Evolutionary conservation across 805 yeast species (phyloP).

Genomic region (Kluyveromyces nonfermentans): DNA sequence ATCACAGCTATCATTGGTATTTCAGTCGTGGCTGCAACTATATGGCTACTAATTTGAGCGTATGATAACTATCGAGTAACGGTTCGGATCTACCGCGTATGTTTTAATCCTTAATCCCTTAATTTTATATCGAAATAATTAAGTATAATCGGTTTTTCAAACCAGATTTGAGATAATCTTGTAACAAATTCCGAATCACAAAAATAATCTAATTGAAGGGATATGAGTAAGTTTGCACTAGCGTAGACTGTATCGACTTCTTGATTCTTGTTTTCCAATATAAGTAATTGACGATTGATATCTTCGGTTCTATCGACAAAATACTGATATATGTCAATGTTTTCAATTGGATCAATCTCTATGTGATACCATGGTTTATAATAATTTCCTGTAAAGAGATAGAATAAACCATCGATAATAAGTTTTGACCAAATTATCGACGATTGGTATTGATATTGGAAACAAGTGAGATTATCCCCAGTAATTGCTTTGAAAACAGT

Average conservation of each 20-base stretch:
- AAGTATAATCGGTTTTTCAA: slow-evolving; percentile 8
- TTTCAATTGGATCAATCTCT: slow-evolving; percentile 1
- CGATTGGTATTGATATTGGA: slow-evolving; percentile 15
- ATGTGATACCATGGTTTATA: slow-evolving; percentile 20
- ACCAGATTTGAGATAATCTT: slow-evolving; percentile 16
- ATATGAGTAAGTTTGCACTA: slow-evolving; percentile 14
- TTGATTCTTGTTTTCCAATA: slow-evolving; percentile 11
- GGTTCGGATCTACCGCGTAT: background rate
- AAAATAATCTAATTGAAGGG: slow-evolving; percentile 26
- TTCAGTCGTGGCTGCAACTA: slow-evolving; percentile 50
- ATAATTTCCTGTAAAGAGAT: slow-evolving; percentile 23
- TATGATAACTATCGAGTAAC: slow-evolving; percentile 12
- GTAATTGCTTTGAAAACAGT: slow-evolving; percentile 15
- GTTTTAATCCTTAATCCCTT: slow-evolving; percentile 2
- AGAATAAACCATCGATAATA: slow-evolving; percentile 23
- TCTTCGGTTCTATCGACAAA: slow-evolving; percentile 14
- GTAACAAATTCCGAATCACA: slow-evolving; percentile 23
- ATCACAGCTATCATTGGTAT: slow-evolving; percentile 68
- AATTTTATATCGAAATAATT: slow-evolving; percentile 5
- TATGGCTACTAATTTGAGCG: slow-evolving; percentile 59
- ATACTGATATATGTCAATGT: slow-evolving; percentile 10
- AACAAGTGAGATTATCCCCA: slow-evolving; percentile 3
- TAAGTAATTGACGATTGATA: slow-evolving; percentile 11
- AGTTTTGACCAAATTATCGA: slow-evolving; percentile 24
- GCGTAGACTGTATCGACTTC: slow-evolving; percentile 9